Evolutionary conservation across 495 filamentous ascomycete species (phyloP), one percentile per base, ranked within the genome.

Genomic region (Penicillium subrubescens): DNA sequence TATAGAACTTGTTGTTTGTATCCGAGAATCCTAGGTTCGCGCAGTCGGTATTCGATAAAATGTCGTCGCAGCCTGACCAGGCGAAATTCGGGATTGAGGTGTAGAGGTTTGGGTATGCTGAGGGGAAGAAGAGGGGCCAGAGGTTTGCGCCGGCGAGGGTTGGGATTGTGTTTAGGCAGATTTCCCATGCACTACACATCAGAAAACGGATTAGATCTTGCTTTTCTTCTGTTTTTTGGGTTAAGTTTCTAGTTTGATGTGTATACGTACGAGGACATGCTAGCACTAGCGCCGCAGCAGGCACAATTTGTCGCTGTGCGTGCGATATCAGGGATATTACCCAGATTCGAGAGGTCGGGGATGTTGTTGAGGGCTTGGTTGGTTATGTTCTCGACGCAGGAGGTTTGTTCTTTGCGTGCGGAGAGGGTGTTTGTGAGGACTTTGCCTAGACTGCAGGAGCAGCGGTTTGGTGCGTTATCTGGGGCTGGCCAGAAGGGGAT

Each of bases 401-500:
- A 58, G n/a, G 68, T 25, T 27, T 72, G 69, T 3, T 66, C 62
- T 0, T 72, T 70, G 31, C 71, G 71, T 4, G 71, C 66, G 3
- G 65, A 46, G 0, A 74, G 63, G 0, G 71, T 74, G 21, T 46
- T 66, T 25, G 67, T 39, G 14, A 71, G 64, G 3, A 76, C 67
- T 33, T 76, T 71, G 39, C 67, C 74, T 27, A 76, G 55, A 60
- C 66, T 69, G 63, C 74, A 76, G 27, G 74, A 76, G 62, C 74
- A 76, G 53, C 74, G 70, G 48, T 71, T 67, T 10, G 74, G 72
- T 0, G 74, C 74, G 43, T 76, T 63, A 11, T 71, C 65, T 10
- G 74, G 74, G 0, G 74, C 68, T 17, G 74, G 74, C 68, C 73
- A 76, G 71, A 75, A 76, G 54, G 72, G 74, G 48, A 76, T 76